Base-by-base conservation (phyloP, 495 filamentous ascomycete species). In the Parachaetomium inaequale region DNA sequence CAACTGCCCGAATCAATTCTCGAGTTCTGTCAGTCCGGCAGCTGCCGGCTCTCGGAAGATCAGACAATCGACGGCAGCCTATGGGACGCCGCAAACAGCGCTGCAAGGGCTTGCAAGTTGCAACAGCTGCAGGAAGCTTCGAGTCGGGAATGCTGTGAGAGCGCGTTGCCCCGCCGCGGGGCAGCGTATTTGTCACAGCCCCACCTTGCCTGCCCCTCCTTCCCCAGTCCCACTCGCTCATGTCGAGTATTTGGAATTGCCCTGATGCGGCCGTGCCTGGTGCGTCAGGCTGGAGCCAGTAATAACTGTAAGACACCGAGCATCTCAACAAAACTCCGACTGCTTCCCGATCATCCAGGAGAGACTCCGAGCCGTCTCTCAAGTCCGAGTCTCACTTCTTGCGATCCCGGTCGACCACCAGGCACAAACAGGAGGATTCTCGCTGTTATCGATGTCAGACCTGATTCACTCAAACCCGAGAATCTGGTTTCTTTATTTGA, bases 171-270 rank as follows among this genome's bases (percentile, higher is more conserved):
- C 32, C 52, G 25, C 19, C 19, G 34, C 55, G 26, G 38, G 55
- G 55, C 26, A 57, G 25, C 17, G 50, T 36, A 59, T 59, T 59
- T 59, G 56, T 59, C 55, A 57, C 7, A 32, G 17, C 23, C 55
- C 55, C 55, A 29, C 52, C 23, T n/a, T 2, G 14, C 34, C 28
- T 43, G 40, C 36, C 40, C 40, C 26, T 19, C 55, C 40, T 57
- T 26, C n/a, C 38, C 55, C 55, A 10, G 31, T 26, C 26, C 31
- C 43, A 26, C 10, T 19, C 17, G 45, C 45, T 49, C 29, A 34
- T 59, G 56, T 59, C 45, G 42, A 38, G 43, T 59, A 59, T 59
- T 59, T 59, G 56, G 56, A 59, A 59, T 59, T 59, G 29, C 29
- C 19, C 19, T n/a, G 40, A 34, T 53, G 50, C 50, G 49, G n/a